A percentile compares a stretch with the other conserved stretches of the same genome.
phyloP scores from a whole-genome alignment of 2,329 filamentous ascomycete species.

The Dichotomopilus funicola region DNA sequence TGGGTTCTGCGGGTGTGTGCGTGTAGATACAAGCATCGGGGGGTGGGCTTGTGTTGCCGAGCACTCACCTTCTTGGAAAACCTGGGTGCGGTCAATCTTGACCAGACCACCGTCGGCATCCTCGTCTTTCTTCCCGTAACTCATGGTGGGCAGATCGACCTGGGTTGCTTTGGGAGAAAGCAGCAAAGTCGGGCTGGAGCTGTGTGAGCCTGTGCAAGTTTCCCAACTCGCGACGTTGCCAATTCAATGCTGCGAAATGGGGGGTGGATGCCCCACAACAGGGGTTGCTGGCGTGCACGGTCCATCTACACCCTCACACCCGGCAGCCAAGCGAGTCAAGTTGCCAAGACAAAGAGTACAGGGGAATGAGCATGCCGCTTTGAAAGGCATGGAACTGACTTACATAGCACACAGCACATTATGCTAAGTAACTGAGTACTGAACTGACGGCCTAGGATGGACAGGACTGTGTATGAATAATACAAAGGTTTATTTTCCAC shows the following conservation, averaged over 20 bases:
- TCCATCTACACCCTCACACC: background rate
- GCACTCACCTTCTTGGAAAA: constrained; percentile 90
- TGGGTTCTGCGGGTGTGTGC: too few relatives aligned
- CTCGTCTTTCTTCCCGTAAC: constrained; percentile 98
- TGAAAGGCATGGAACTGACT: too few relatives aligned
- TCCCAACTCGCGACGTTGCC: constrained; percentile 28
- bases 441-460: too few relatives aligned
- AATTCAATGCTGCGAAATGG: constrained; percentile 22
- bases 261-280: constrained; percentile 10
- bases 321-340: too few relatives aligned
- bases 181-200: constrained; percentile 18
- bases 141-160: constrained; percentile 57
- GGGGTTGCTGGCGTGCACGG: constrained; percentile 7
- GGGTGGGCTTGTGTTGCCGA: too few relatives aligned
- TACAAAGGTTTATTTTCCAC: too few relatives aligned
- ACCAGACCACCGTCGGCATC: constrained; percentile 89
- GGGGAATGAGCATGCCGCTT: too few relatives aligned
- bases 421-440: too few relatives aligned
- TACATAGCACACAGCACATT: too few relatives aligned
- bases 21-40: too few relatives aligned
- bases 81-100: constrained; percentile 94
- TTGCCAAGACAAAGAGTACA: too few relatives aligned
- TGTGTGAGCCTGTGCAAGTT: constrained; percentile 14
- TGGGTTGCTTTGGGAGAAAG: constrained; percentile 16
- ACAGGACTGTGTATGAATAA: too few relatives aligned